Evolutionary conservation across 208 protist genomes (phyloP), one percentile per base, ranked within the genome.

Genomic region (Trypanosoma cruzi): DNA sequence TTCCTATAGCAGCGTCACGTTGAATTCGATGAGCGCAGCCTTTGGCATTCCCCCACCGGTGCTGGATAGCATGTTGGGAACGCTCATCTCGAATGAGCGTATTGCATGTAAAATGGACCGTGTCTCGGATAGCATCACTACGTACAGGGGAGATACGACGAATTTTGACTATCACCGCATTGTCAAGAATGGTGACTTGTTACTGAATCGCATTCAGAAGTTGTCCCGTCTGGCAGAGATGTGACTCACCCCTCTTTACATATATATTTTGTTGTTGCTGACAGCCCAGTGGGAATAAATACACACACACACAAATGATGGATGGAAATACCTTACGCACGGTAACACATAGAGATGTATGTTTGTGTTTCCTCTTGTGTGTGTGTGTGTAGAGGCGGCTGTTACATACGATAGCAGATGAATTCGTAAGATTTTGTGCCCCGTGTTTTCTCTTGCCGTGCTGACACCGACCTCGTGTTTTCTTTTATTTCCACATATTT

Each of bases 161-260:
- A 99, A 99, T 80, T 85, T 96, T 42, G 92, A 98, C 59, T 99
- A 99, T 80, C 94, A 99, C 77, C 72, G 86, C 20, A 95, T 97
- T 66, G 86, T 99, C 67, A 98, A 98, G 79, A 93, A 98, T 68
- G 98, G 99, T 53, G 98, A 99, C 75, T 68, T 97, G 59, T 83
- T 99, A 8, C 90, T 99, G 49, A 99, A 99, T 75, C 88, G 98
- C 46, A 91, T 99, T 65, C 98, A 99, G 89, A 99, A 99, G 83
- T 89, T 99, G 24, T 97, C 97, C 20, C 92, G 97, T n/a, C 84
- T 99, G 55, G 97, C 99, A 55, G 98, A 98, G 71, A 82, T 94
- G 83, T 82, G 63, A 79, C 26, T 24, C 24, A n/a, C 32, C 10
- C 26, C 37, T 44, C 26, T n/a, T 8, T 63, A 18, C 0, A 7